Conservation (phyloP, 148 eudicot species). For the Heliosperma pusillum region DNA sequence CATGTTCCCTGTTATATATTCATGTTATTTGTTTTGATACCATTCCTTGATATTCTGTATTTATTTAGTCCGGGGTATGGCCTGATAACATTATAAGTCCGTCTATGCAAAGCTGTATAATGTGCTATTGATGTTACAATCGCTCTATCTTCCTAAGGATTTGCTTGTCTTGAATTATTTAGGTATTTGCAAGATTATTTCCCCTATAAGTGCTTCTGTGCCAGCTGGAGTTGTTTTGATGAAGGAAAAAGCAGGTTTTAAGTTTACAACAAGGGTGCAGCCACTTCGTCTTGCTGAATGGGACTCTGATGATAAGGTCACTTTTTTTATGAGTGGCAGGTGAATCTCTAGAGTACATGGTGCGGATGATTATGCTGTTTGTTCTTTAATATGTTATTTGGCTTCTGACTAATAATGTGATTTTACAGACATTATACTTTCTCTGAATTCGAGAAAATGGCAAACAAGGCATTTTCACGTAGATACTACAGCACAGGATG, state of each 20-base stretch:
- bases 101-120: neutral
- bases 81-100: neutral
- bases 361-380: constrained; percentile 5
- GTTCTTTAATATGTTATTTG: neutral
- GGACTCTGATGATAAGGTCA: constrained; percentile 91
- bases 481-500: constrained; percentile 77
- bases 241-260: constrained; percentile 88
- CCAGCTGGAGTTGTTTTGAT: constrained; percentile 90
- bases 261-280: constrained; percentile 90
- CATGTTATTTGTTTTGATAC: neutral
- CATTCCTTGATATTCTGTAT: neutral
- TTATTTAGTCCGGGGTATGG: neutral
- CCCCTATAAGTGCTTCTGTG: constrained; percentile 79
- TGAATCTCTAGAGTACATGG: constrained; percentile 28
- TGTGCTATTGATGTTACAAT: neutral
- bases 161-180: constrained; percentile 2
- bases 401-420: constrained; percentile 16
- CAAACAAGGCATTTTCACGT: constrained; percentile 91
- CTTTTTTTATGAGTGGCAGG: constrained; percentile 98
- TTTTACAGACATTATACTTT: constrained; percentile 82
- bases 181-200: constrained; percentile 96
- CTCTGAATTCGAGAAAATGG: constrained; percentile 97
- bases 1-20: neutral
- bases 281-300: constrained; percentile 98
- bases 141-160: neutral